Base-by-base conservation (phyloP, 129 eudicot genomes). In the Chrysanthemum lavandulifolium region DNA sequence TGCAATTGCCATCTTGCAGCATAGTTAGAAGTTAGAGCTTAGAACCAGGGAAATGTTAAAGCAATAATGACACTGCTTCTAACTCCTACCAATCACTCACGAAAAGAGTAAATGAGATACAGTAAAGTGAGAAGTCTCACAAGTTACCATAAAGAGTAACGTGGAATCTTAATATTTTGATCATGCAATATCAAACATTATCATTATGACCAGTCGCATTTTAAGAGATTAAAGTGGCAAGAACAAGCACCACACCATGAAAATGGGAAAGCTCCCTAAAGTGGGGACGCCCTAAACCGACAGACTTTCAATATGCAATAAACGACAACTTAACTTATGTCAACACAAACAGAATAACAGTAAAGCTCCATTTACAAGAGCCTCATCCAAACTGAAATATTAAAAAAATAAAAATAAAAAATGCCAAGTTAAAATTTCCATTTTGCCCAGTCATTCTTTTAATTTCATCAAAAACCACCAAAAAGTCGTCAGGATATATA, bases 1-100 rank as follows among this genome's bases (percentile, higher is more conserved):
- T 71, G 64, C 79, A 61, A 59, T 65, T 53, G 61, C 62, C 69
- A n/a, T 49, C 57, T 52, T 58, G 62, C 52, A 82, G 65, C 80
- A 74, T 27, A 59, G 60, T 40, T 40, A 40, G 47, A 6, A 40
- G 47, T 40, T 40, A 40, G 47, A 40, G 10, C 47, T 40, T 40
- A 40, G 47, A 40, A 36, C 45, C 45, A 36, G 45, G 45, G 45
- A 3, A 36, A 36, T 36, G 45, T 36, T 36, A 3, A 36, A 36
- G 45, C 45, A 36, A 36, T 6, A 36, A 36, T 10, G 45, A 56
- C 50, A 81, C n/a, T 63, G 64, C 73, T 75, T 64, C 73, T 18
- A 16, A 65, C 51, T 21, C 58, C 60, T 64, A 69, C 25, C 36
- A 66, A 63, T 59, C 59, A 50, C 65, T 64, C 79, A 14, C 5